phyloP scores from a whole-genome alignment of 805 yeast genomes.

The Ogataea paradorogensis region DNA sequence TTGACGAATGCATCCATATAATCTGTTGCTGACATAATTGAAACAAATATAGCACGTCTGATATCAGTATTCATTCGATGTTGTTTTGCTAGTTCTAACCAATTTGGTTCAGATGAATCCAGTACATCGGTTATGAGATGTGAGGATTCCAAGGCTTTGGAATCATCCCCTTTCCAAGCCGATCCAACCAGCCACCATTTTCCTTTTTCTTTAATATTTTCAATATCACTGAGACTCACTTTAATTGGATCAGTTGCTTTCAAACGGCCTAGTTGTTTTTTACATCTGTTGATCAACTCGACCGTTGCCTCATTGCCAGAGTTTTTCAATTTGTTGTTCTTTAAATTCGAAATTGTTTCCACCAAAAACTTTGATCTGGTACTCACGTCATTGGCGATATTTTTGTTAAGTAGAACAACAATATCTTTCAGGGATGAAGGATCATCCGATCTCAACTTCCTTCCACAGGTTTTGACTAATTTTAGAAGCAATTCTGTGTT shows the following conservation, averaged over 20 bases:
- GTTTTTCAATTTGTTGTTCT: slow-evolving; percentile 72
- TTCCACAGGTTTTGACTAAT: slow-evolving; percentile 73
- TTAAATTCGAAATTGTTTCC: slow-evolving; percentile 81
- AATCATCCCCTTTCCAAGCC: slow-evolving; percentile 77
- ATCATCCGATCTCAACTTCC: slow-evolving; percentile 85
- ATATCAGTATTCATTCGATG: slow-evolving; percentile 96
- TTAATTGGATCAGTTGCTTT: slow-evolving; percentile 71
- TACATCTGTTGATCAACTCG: slow-evolving; percentile 55
- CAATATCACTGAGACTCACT: slow-evolving; percentile 80
- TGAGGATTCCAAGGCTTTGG: slow-evolving; percentile 36
- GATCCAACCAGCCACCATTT: slow-evolving; percentile 99
- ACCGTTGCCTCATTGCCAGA: slow-evolving; percentile 49
- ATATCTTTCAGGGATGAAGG: slow-evolving; percentile 83
- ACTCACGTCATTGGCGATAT: slow-evolving; percentile 39
- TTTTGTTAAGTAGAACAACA: slow-evolving; percentile 52
- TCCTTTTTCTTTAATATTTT: slow-evolving; percentile 72
- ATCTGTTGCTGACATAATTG: slow-evolving; percentile 94
- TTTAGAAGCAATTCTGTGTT: slow-evolving; percentile 77
- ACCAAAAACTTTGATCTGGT: slow-evolving; percentile 78
- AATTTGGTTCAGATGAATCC: slow-evolving; percentile 75
- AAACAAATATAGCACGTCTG: slow-evolving; percentile 88
- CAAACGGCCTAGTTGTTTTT: slow-evolving; percentile 58
- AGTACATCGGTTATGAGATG: slow-evolving; percentile 55
- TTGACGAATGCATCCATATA: slow-evolving; percentile 83
- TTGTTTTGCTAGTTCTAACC: slow-evolving; percentile 79